Percentiles rank a stretch among this genome's conserved stretches.
These are phyloP conservation scores for Talaromyces ruber DNA, from an alignment of 495 filamentous ascomycete species.

Conservation along the genomic window DNA sequence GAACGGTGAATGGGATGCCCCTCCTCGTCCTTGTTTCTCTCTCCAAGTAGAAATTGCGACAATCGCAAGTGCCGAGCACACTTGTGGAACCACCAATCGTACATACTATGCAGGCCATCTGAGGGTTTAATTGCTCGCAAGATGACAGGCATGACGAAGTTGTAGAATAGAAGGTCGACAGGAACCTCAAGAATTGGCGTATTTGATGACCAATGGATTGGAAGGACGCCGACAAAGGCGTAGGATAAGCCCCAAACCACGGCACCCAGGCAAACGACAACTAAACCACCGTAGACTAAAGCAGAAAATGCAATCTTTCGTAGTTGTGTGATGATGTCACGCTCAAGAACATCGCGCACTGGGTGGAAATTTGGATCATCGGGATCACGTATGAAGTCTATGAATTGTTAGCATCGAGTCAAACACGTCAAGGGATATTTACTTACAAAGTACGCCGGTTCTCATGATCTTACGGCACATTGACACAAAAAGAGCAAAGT, in stretches of 20 bases:
- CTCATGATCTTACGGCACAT: conserved; percentile 99
- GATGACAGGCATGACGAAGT: conserved; percentile 83
- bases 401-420: conserved; percentile 16
- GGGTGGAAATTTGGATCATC: conserved; percentile 98
- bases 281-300: conserved; percentile 87
- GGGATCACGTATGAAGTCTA: conserved; percentile 95
- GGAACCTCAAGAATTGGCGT: conserved; percentile 91
- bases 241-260: conserved; percentile 87
- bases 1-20: conserved; percentile 50
- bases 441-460: conserved; percentile 80
- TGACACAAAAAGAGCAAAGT: conserved; percentile 95
- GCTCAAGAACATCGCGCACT: conserved; percentile 91
- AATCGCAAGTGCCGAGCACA: conserved; percentile 75
- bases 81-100: conserved; percentile 91
- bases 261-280: conserved; percentile 87
- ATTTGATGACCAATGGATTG: conserved; percentile 86
- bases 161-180: conserved; percentile 90
- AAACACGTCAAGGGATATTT: background rate
- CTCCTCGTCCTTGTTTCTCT: conserved; percentile 73
- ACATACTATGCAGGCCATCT: conserved; percentile 72
- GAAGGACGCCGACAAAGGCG: conserved; percentile 60
- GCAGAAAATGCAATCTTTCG: conserved; percentile 95
- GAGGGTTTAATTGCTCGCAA: conserved; percentile 77
- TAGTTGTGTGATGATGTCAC: conserved; percentile 85
- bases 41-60: conserved; percentile 87